Conservation (phyloP, 345 rosid genomes). For the sweet orange (Citrus sinensis) region DNA sequence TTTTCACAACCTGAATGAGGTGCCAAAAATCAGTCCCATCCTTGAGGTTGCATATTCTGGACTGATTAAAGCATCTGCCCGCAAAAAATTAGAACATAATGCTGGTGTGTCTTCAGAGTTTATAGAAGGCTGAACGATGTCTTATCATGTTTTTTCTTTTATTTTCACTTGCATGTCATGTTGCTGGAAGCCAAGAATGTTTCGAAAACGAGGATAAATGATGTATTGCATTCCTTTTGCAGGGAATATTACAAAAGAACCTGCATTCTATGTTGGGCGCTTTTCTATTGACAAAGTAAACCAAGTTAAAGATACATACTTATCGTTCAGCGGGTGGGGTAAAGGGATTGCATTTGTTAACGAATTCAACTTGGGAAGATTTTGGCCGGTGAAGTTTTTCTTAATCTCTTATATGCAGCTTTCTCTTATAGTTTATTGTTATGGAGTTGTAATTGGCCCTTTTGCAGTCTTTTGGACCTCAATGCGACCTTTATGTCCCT, state of each 20-base stretch:
- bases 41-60: constrained; percentile 29
- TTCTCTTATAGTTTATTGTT: background rate
- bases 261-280: constrained; percentile 63
- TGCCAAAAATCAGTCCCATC: constrained; percentile 35
- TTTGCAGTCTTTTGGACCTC: constrained; percentile 82
- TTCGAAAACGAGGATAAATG: background rate
- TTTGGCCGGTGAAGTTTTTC: constrained; percentile 66
- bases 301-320: constrained; percentile 66
- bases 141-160: background rate
- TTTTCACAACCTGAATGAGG: constrained; percentile 63
- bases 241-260: constrained; percentile 50
- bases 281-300: constrained; percentile 41
- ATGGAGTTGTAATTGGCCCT: background rate
- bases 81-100: constrained; percentile 21
- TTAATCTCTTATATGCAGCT: constrained; percentile 9
- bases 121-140: background rate
- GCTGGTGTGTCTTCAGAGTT: constrained; percentile 31
- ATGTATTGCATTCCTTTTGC: constrained; percentile 22
- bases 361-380: constrained; percentile 84
- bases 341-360: constrained; percentile 80
- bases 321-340: constrained; percentile 82
- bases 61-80: constrained; percentile 15
- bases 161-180: background rate
- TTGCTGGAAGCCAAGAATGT: background rate
- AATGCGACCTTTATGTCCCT: constrained; percentile 79